Conservation (phyloP, 768 basidiomycete genomes). For the Nevesoporus exiguus region DNA sequence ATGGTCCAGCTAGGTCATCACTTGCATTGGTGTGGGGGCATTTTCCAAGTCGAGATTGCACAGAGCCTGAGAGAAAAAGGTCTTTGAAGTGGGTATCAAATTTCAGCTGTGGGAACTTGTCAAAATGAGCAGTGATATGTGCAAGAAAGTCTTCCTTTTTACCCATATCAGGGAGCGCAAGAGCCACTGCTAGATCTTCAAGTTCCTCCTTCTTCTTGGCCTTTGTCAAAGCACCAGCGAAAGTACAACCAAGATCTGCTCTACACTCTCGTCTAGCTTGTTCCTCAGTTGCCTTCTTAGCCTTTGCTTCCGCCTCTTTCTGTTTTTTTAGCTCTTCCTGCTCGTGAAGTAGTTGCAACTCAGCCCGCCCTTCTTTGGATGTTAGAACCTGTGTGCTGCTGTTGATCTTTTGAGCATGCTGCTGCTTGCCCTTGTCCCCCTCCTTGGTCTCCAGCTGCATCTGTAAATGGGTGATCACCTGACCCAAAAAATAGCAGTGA, state of each 20-base stretch:
- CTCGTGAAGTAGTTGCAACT: not conserved
- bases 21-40: too few species aligned
- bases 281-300: not conserved
- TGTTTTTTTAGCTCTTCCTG: not conserved
- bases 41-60: too few species aligned
- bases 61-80: not conserved
- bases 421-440: not conserved
- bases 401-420: not conserved
- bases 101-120: not conserved
- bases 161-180: not conserved
- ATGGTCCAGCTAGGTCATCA: too few species aligned
- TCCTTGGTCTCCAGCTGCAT: not conserved
- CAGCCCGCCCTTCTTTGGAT: not conserved
- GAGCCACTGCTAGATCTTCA: not conserved
- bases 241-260: not conserved
- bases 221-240: not conserved
- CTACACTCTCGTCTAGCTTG: not conserved
- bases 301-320: not conserved
- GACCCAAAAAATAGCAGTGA: not conserved
- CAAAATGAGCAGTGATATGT: not conserved
- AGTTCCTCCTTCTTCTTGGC: not conserved
- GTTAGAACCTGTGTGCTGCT: not conserved
- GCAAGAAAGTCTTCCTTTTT: not conserved
- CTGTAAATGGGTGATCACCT: not conserved
- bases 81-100: not conserved